Evolutionary conservation across 306 rosid genomes (phyloP), one percentile per base, ranked within the genome.

Genomic region (Cucurbita pepo): DNA sequence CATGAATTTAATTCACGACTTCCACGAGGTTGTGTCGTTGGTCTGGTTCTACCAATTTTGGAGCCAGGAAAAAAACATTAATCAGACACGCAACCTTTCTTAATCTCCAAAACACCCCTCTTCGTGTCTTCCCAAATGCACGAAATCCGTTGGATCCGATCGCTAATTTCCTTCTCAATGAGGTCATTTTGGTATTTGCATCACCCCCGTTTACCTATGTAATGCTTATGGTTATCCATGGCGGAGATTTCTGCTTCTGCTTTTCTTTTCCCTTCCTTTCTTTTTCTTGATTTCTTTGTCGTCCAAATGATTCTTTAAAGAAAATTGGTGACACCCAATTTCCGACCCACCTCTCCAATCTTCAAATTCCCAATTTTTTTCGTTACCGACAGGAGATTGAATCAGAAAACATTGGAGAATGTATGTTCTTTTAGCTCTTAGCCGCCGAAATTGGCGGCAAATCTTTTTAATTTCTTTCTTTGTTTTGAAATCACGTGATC

Each of bases 171-270:
- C 0, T 14, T 69, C 12, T 4, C 9, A 0, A 15, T 1, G 22
- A 69, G 73, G 73, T 6, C 12, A 69, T 69, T 69, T 69, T 69
- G 18, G 73, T 69, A 47, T 48, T 69, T 69, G 15, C 22, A 25
- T 9, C 9, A 14, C 73, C 45, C 9, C 19, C 66, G 37, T 47
- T 59, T 74, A 74, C 86, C 81, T 76, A 77, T 82, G 73, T 82
- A 82, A 51, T 73, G 77, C 75, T 74, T 59, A 76, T 73, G 75
- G 77, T 77, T 72, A 73, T 40, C 79, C 70, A 52, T 71, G 80
- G 40, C 25, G 76, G 34, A 41, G 44, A 48, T 73, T 51, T 65
- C 78, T 21, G 21, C 41, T 48, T 38, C 71, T 70, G 75, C 7
- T n/a, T 48, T 72, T 55, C 22, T 34, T 76, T 30, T 30, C 34